Conservation (phyloP, 1,139 yeast genomes). For the Pichia sp. region DNA sequence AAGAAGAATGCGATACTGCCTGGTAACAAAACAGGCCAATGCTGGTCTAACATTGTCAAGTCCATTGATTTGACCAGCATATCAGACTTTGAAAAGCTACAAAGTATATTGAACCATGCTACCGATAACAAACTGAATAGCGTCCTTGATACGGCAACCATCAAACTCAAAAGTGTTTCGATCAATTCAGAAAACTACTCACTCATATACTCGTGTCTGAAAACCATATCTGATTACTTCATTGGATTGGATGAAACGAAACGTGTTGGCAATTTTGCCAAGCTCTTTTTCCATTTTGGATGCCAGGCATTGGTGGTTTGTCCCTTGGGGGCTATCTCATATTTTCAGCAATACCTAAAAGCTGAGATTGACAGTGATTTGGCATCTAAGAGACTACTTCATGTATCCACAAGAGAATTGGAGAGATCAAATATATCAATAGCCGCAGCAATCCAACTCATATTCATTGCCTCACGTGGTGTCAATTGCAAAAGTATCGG, state of each 20-base stretch:
- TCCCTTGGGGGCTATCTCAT: background rate
- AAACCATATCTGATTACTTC: background rate
- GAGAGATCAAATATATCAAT: background rate
- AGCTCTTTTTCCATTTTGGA: conserved; percentile 17
- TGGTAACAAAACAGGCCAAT: too few relatives aligned
- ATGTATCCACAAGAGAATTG: background rate
- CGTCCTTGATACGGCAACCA: conserved; percentile 4
- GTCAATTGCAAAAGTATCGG: background rate
- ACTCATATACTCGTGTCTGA: background rate
- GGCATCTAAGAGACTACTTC: background rate
- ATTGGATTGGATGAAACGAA: conserved; percentile 5
- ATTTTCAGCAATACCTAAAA: background rate
- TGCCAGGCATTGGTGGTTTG: conserved; percentile 1
- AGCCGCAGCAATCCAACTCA: background rate
- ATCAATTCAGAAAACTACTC: background rate
- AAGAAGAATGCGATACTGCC: too few relatives aligned
- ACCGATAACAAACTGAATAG: too few relatives aligned
- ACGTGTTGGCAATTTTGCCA: conserved; percentile 20
- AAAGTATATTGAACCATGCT: too few relatives aligned
- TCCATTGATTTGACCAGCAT: too few relatives aligned
- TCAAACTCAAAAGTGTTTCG: conserved; percentile 3
- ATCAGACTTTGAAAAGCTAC: too few relatives aligned
- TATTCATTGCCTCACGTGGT: background rate
- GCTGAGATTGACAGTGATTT: background rate
- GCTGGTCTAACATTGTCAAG: too few relatives aligned